Evolutionary conservation across 2,329 filamentous ascomycete species (phyloP).

Genomic region (Alternaria panax): DNA sequence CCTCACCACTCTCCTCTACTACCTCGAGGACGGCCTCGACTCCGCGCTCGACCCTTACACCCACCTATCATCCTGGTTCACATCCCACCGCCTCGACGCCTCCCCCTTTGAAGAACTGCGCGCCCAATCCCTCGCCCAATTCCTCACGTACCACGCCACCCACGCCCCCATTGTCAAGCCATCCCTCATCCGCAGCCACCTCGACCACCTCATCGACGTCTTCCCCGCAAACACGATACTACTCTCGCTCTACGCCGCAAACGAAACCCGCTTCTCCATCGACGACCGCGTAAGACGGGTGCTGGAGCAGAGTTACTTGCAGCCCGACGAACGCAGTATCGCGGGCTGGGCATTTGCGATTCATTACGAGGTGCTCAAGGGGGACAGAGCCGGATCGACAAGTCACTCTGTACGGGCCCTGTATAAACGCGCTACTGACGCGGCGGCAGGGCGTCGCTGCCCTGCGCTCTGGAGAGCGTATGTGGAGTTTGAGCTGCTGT

Average conservation of each 20-base stretch:
- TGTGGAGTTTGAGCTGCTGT: slow-evolving; percentile 41
- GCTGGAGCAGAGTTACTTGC: slow-evolving; percentile 56
- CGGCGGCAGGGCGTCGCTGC: slow-evolving; percentile 36
- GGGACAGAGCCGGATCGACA: slow-evolving; percentile 53
- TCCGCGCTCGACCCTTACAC: slow-evolving; percentile 51
- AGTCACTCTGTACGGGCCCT: slow-evolving; percentile 62
- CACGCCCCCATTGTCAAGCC: slow-evolving; percentile 72
- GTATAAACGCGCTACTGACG: slow-evolving; percentile 61
- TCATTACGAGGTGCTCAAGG: slow-evolving; percentile 60
- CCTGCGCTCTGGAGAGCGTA: slow-evolving; percentile 42
- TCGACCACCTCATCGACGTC: slow-evolving; percentile 65
- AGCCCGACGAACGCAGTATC: slow-evolving; percentile 48
- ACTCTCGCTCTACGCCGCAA: slow-evolving; percentile 74
- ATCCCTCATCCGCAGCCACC: slow-evolving; percentile 66
- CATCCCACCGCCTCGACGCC: slow-evolving; percentile 24
- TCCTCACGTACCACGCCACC: slow-evolving; percentile 72
- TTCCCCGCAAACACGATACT: slow-evolving; percentile 83
- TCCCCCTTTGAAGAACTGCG: slow-evolving; percentile 65
- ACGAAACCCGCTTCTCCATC: slow-evolving; percentile 74
- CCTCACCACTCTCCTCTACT: slow-evolving; percentile 70
- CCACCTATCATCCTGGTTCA: slow-evolving; percentile 32
- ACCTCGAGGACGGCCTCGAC: slow-evolving; percentile 60
- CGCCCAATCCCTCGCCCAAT: slow-evolving; percentile 70
- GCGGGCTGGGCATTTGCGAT: slow-evolving; percentile 64
- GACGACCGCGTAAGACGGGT: slow-evolving; percentile 78